Base-by-base conservation (phyloP, 345 rosid species). In the Melaleuca quinquenervia region DNA sequence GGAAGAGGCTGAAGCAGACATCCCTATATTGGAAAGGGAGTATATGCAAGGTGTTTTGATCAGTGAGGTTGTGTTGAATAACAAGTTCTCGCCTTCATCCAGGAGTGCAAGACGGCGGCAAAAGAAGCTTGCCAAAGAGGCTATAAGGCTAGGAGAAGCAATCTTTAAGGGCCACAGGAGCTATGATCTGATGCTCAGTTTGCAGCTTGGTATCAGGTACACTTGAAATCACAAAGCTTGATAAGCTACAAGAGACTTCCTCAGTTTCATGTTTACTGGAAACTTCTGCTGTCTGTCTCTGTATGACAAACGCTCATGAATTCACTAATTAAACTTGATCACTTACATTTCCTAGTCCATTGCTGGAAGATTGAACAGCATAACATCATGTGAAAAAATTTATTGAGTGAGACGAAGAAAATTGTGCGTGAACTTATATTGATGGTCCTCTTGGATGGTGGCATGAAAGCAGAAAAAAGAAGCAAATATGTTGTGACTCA, bases 1-100 rank as follows among this genome's bases (percentile, higher is more conserved):
- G 58, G 91, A 89, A 74, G 91, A 87, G 85, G 76, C 36, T 82
- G 91, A 90, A 76, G 84, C 88, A 52, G 91, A 89, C 84, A 54
- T 88, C 86, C 95, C 99, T 32, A 93, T 92, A 86, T 90, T 97
- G 92, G 98, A 97, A 88, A 91, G 98, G 82, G 99, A 97, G 88
- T 97, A 97, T 86, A 94, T 95, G 98, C 99, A 97, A 92, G 99
- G 98, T 85, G 98, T 97, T 87, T 90, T 96, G 86, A 97, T 97
- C 24, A 97, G 94, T 87, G 98, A 97, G 89, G 89, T 96, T 86
- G 99, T 97, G 85, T 90, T 96, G 50, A 89, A 94, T 87, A 89
- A 91, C 85, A 88, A 90, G 85, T 96, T 96, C 87, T 91, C 98
- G 16, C 85, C 93, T 50, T 74, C 92, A 82, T 95, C 99, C 41